Conservation (phyloP, 2,329 filamentous ascomycete species). For the Stemphylium vesicarium region DNA sequence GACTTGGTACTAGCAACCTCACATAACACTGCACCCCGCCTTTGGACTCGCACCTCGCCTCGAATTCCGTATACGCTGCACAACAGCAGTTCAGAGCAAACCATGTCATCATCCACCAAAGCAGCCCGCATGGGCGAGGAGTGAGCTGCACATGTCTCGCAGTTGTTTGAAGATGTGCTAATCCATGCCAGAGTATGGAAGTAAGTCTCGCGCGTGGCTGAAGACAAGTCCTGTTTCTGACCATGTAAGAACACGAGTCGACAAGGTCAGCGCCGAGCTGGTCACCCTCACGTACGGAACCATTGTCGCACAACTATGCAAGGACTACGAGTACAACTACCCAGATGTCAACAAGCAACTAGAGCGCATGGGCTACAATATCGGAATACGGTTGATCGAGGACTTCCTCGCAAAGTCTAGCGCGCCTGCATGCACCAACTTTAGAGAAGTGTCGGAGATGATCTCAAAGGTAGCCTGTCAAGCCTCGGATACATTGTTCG, state of each 20-base stretch:
- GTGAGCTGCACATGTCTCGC: constrained; percentile 57
- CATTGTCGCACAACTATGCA: constrained; percentile 94
- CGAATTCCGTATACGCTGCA: background rate
- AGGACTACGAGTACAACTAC: constrained; percentile 95
- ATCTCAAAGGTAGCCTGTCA: constrained; percentile 75
- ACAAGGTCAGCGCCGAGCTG: constrained; percentile 97
- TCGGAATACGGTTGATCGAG: constrained; percentile 92
- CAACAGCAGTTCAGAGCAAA: constrained; percentile 6
- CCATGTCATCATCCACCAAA: constrained; percentile 64
- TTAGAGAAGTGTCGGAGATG: constrained; percentile 95
- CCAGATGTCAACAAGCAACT: constrained; percentile 95
- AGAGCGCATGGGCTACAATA: constrained; percentile 99
- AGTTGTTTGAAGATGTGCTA: constrained; percentile 38
- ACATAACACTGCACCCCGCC: background rate
- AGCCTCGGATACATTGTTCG: background rate
- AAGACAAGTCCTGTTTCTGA: constrained; percentile 25
- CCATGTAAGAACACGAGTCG: constrained; percentile 77
- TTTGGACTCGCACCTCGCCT: background rate
- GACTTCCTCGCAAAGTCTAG: constrained; percentile 97
- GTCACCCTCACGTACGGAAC: constrained; percentile 98
- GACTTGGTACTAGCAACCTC: constrained; percentile 18
- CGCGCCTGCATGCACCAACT: constrained; percentile 86
- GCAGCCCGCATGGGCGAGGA: constrained; percentile 76
- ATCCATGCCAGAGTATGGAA: constrained; percentile 78
- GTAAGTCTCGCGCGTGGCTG: constrained; percentile 61